Percentiles rank a stretch among this genome's conserved stretches.
Evolutionary conservation across 2,329 filamentous ascomycete genomes (phyloP).

Genomic region (Hymenoscyphus linearis): DNA sequence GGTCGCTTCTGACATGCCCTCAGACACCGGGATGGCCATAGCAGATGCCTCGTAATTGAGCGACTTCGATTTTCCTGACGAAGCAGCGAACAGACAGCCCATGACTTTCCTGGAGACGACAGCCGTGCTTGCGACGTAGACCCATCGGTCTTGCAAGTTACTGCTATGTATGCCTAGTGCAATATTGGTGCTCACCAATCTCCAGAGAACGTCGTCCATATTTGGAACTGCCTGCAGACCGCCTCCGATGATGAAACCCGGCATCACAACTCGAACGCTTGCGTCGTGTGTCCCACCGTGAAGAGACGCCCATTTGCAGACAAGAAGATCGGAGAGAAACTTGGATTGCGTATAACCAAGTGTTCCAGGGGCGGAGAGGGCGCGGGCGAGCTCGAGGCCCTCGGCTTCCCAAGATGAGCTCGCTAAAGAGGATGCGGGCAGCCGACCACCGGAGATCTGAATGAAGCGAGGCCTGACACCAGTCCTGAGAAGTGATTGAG

Average conservation of each 20-base stretch:
- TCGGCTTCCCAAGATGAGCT: no score
- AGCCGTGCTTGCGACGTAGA: constrained; percentile 16
- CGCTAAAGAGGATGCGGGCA: not conserved
- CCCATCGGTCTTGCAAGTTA: constrained; percentile 14
- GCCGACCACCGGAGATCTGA: constrained; percentile 28
- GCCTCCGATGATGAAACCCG: constrained; percentile 23
- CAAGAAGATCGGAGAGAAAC: constrained; percentile 63
- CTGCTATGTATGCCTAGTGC: constrained; percentile 14
- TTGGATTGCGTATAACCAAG: constrained; percentile 72
- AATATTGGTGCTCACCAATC: constrained; percentile 16
- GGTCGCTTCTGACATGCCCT: not conserved
- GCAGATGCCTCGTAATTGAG: not conserved
- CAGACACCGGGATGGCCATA: not conserved
- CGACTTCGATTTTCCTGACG: not conserved
- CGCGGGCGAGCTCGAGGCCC: not conserved
- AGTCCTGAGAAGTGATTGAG: not conserved
- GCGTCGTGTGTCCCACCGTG: not conserved
- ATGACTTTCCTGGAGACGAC: no score
- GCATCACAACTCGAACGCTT: constrained; percentile 22
- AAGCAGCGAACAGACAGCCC: no score
- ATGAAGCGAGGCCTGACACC: constrained; percentile 18
- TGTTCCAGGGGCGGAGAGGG: no score
- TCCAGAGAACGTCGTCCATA: constrained; percentile 26
- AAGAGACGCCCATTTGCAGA: constrained; percentile 30
- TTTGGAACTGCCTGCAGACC: constrained; percentile 22